Conservation (phyloP, 495 filamentous ascomycete genomes). For the Penicillium angulare region DNA sequence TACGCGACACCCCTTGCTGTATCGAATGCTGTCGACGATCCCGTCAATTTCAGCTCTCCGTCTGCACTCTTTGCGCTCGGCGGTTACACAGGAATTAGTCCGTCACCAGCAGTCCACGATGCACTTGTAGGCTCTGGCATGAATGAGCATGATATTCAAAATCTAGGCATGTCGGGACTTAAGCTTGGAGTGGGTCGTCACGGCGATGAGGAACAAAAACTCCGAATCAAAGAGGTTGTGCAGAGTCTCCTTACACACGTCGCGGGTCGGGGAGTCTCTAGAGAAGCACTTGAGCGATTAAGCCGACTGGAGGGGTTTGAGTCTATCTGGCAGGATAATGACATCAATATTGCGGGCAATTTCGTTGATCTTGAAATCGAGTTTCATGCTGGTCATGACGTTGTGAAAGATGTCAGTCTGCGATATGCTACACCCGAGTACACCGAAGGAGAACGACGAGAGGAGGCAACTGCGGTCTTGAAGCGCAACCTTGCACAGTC, state of each 20-base stretch:
- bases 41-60: slow-evolving; percentile 46
- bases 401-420: slow-evolving; percentile 46
- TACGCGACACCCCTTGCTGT: slow-evolving; percentile 43
- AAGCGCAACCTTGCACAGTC: slow-evolving; percentile 47
- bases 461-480: slow-evolving; percentile 51
- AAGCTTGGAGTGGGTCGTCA: slow-evolving; percentile 45
- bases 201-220: slow-evolving; percentile 52
- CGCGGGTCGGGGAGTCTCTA: slow-evolving; percentile 60
- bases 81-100: slow-evolving; percentile 43
- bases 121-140: slow-evolving; percentile 38
- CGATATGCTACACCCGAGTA: slow-evolving; percentile 45
- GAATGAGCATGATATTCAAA: slow-evolving; percentile 46
- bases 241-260: slow-evolving; percentile 42
- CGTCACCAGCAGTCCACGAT: slow-evolving; percentile 42
- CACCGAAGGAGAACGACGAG: slow-evolving; percentile 39
- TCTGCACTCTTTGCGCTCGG: slow-evolving; percentile 45
- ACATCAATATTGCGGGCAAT: slow-evolving; percentile 70
- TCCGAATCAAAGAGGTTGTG: slow-evolving; percentile 50
- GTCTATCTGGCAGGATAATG: slow-evolving; percentile 66
- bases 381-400: slow-evolving; percentile 43
- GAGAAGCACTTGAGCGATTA: slow-evolving; percentile 77
- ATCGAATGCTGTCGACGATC: slow-evolving; percentile 36
- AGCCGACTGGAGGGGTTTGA: slow-evolving; percentile 73
- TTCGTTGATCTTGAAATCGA: slow-evolving; percentile 53
- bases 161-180: slow-evolving; percentile 40